A percentile compares a stretch with the other conserved stretches of the same genome.
Conservation (phyloP, 2,329 filamentous ascomycete species). For the Trichoderma sp. region DNA sequence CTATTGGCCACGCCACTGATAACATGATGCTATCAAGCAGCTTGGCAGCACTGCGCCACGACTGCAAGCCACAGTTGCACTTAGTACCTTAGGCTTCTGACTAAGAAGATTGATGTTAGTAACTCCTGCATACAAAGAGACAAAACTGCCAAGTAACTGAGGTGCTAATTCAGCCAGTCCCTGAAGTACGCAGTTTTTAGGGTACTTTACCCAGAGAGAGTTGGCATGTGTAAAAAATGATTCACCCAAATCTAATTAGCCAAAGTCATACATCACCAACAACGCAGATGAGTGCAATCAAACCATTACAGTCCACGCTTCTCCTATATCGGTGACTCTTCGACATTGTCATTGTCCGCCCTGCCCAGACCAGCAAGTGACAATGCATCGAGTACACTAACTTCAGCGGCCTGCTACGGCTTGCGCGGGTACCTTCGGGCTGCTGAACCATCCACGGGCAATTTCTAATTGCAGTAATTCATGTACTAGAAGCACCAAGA, state of each 20-base stretch:
- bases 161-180: background rate
- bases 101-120: background rate
- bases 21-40: slow-evolving; percentile 7
- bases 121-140: background rate
- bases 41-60: slow-evolving; percentile 3
- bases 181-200: background rate
- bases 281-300: background rate
- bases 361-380: background rate
- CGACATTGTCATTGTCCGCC: background rate
- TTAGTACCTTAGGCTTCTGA: background rate
- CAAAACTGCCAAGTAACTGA: background rate
- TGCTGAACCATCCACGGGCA: background rate
- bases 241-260: background rate
- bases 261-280: background rate
- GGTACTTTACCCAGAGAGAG: background rate
- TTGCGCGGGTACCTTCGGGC: background rate
- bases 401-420: background rate
- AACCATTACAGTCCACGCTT: background rate
- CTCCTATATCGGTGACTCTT: slow-evolving; percentile 1
- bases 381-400: background rate
- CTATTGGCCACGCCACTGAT: slow-evolving; percentile 10
- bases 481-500: background rate
- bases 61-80: background rate
- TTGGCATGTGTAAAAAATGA: background rate
- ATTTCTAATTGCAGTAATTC: background rate